Conservation (phyloP, 129 eudicot genomes). For the Pseudognaphalium luteoalbum region DNA sequence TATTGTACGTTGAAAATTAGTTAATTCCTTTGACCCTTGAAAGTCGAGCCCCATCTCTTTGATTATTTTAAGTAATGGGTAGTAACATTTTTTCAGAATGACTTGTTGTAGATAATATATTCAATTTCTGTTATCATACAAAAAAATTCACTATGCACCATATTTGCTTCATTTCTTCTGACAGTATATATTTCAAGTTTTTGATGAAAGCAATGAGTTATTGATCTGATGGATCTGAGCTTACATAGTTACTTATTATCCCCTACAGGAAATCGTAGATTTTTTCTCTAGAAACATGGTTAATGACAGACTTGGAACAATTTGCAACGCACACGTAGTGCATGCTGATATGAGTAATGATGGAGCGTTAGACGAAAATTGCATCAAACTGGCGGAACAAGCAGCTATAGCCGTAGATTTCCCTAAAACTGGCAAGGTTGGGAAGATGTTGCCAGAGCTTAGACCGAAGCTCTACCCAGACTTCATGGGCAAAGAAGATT, state of each 20-base stretch:
- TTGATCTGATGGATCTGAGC: not conserved
- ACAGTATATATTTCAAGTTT: no score
- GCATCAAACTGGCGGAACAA: conserved; percentile 4
- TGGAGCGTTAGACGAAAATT: conserved; percentile 15
- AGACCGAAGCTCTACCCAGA: conserved; percentile 68
- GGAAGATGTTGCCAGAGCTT: conserved; percentile 43
- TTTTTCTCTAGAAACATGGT: conserved; percentile 11
- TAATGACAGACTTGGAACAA: conserved; percentile 11
- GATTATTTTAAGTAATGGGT: not conserved
- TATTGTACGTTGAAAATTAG: not conserved
- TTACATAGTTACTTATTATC: conserved; percentile 3
- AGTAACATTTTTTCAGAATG: not conserved
- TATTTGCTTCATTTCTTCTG: no score
- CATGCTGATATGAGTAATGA: conserved; percentile 9
- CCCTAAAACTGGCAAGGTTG: conserved; percentile 69
- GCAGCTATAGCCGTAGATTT: conserved; percentile 56
- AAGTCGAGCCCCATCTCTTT: not conserved
- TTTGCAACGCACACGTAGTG: conserved; percentile 15
- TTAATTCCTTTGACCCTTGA: not conserved
- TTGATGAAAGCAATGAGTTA: not conserved
- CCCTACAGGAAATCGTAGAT: conserved; percentile 8
- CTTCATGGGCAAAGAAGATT: conserved; percentile 65
- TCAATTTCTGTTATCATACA: no score
- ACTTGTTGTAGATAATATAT: no score
- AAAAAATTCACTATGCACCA: no score